Conservation (phyloP, 1,284 basidiomycete species). For the Sutorius eximius region DNA sequence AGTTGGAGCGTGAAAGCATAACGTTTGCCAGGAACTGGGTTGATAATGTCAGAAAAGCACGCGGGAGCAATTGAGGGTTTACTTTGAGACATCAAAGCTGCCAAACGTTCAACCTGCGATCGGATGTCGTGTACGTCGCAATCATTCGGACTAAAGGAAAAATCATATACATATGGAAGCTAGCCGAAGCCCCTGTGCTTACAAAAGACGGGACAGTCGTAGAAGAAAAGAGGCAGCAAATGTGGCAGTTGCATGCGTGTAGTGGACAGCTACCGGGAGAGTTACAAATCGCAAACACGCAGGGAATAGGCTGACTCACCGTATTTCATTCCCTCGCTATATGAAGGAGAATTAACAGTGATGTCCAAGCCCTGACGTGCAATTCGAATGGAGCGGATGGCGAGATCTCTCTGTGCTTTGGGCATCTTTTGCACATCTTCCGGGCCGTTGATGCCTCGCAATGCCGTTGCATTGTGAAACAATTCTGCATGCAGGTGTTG, state of each 20-base stretch:
- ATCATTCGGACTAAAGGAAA: conserved; percentile 66
- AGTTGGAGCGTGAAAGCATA: conserved; percentile 86
- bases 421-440: conserved; percentile 79
- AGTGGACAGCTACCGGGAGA: conserved; percentile 68
- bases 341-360: conserved; percentile 74
- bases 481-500: conserved; percentile 78
- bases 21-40: conserved; percentile 80
- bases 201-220: conserved; percentile 84
- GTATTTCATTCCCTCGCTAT: conserved; percentile 88
- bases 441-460: conserved; percentile 73
- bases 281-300: conserved; percentile 7
- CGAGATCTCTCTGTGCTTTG: conserved; percentile 64
- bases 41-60: conserved; percentile 11
- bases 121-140: conserved; percentile 77
- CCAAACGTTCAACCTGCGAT: conserved; percentile 76
- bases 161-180: conserved; percentile 1
- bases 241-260: conserved; percentile 89
- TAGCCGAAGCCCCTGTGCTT: conserved; percentile 32
- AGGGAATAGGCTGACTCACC: conserved; percentile 43
- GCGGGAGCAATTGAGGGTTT: conserved; percentile 25
- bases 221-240: conserved; percentile 89
- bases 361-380: conserved; percentile 70
- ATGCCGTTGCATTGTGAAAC: conserved; percentile 77
- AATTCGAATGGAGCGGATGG: conserved; percentile 68
- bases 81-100: conserved; percentile 76